phyloP scores from a whole-genome alignment of 345 rosid genomes.

The Erodium maritimum region DNA sequence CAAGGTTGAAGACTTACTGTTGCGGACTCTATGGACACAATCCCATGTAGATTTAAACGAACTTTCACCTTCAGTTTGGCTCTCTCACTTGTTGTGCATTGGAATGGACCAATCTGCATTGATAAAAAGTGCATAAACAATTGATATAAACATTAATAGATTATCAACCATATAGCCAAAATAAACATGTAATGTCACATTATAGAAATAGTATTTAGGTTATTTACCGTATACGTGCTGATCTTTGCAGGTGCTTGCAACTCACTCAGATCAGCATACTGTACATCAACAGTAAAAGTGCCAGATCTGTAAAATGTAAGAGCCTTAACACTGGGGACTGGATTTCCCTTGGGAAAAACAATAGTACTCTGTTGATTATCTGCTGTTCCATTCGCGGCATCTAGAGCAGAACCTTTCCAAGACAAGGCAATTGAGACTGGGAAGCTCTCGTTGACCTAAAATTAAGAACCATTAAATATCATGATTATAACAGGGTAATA shows the following conservation, averaged over 20 bases:
- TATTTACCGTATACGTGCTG: conserved; percentile 60
- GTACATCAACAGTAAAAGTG: conserved; percentile 78
- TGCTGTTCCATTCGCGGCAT: conserved; percentile 46
- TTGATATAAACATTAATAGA: too few species aligned
- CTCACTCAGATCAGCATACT: conserved; percentile 50
- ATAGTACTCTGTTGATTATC: conserved; percentile 75
- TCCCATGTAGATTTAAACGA: conserved; percentile 80
- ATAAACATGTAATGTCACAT: too few species aligned
- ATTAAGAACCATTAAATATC: too few species aligned
- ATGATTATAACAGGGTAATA: neutral
- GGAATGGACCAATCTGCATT: conserved; percentile 92
- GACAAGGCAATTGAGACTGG: conserved; percentile 68
- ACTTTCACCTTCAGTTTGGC: conserved; percentile 88
- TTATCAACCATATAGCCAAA: too few species aligned
- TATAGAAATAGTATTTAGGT: too few species aligned
- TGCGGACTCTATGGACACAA: conserved; percentile 77
- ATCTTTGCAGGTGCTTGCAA: conserved; percentile 64
- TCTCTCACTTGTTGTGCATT: conserved; percentile 53
- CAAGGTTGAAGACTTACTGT: conserved; percentile 38
- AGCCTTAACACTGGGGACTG: conserved; percentile 79
- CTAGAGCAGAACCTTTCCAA: conserved; percentile 73
- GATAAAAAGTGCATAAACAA: conserved; percentile 7
- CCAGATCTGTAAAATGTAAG: conserved; percentile 69
- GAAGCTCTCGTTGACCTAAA: conserved; percentile 77
- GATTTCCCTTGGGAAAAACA: conserved; percentile 85